Evolutionary conservation across 805 yeast species (phyloP).

Genomic region (Saturnispora serradocipensis): DNA sequence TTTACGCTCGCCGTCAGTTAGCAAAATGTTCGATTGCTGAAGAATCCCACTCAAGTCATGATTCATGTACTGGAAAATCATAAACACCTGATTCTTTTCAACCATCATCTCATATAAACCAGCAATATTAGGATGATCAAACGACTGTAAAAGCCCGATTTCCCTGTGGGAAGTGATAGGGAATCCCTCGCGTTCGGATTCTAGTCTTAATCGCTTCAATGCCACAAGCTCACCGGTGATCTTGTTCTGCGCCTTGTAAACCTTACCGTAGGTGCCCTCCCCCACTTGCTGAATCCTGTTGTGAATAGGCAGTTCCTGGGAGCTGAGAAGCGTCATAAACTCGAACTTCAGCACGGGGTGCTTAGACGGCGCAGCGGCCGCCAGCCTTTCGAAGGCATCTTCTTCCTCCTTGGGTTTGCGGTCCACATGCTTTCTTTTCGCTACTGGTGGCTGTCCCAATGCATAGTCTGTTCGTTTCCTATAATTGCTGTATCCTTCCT

Average conservation of each 20-base stretch:
- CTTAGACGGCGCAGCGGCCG: not conserved
- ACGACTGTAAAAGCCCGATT: slow-evolving; percentile 72
- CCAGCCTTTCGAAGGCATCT: slow-evolving; percentile 8
- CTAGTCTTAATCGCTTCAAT: slow-evolving; percentile 72
- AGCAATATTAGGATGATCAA: slow-evolving; percentile 75
- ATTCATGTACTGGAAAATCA: slow-evolving; percentile 90
- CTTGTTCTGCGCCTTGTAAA: slow-evolving; percentile 73
- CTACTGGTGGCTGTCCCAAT: not conserved
- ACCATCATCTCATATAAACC: slow-evolving; percentile 86
- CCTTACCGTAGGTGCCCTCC: slow-evolving; percentile 98
- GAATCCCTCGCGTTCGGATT: slow-evolving; percentile 86
- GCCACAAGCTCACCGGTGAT: slow-evolving; percentile 73
- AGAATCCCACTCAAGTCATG: slow-evolving; percentile 88
- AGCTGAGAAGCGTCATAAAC: slow-evolving; percentile 1
- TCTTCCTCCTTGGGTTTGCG: slow-evolving; percentile 8
- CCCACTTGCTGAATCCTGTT: slow-evolving; percentile 84
- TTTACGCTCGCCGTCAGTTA: slow-evolving; percentile 59
- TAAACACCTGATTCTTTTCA: slow-evolving; percentile 61
- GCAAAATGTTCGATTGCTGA: slow-evolving; percentile 57
- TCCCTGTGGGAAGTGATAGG: slow-evolving; percentile 95
- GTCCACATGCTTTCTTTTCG: not conserved
- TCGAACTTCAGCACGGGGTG: not conserved
- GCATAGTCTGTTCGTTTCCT: not conserved
- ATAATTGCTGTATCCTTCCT: not conserved
- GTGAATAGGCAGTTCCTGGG: slow-evolving; percentile 34